These are phyloP conservation scores for Dendrobium catenatum DNA, from an alignment of 106 monocot species.

Conservation along the genomic window DNA sequence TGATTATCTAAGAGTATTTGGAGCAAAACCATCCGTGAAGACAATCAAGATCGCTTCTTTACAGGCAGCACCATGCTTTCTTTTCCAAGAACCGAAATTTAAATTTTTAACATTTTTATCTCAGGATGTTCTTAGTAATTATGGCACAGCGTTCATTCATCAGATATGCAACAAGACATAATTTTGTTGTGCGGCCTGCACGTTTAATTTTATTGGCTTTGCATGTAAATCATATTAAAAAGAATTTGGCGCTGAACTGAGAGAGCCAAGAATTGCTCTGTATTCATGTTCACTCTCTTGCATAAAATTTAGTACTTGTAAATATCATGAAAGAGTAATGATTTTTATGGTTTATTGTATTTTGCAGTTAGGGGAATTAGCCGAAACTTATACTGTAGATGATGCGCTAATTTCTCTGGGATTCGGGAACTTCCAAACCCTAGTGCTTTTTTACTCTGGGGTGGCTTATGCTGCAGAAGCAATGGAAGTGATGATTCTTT, in stretches of 20 bases:
- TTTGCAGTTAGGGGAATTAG: constrained; percentile 22
- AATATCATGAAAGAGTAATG: neutral
- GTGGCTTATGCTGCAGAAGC: constrained; percentile 69
- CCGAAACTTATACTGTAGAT: constrained; percentile 32
- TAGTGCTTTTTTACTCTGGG: constrained; percentile 52
- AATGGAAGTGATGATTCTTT: constrained; percentile 83
- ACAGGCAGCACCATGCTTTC: no score
- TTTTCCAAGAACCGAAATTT: no score
- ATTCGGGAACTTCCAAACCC: constrained; percentile 65
- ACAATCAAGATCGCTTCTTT: no score
- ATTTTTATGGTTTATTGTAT: neutral
- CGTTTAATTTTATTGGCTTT: no score
- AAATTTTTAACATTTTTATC: no score
- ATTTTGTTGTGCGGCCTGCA: no score
- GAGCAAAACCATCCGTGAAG: no score
- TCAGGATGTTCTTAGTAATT: no score
- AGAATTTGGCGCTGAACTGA: neutral
- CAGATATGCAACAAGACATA: no score
- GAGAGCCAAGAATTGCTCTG: neutral
- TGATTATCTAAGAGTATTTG: no score
- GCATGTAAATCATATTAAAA: no score
- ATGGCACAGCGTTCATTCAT: no score
- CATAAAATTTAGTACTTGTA: neutral
- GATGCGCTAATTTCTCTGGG: constrained; percentile 47
- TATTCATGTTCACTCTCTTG: neutral